Conservation (phyloP, 345 rosid genomes). For the Aurinia saxatilis region DNA sequence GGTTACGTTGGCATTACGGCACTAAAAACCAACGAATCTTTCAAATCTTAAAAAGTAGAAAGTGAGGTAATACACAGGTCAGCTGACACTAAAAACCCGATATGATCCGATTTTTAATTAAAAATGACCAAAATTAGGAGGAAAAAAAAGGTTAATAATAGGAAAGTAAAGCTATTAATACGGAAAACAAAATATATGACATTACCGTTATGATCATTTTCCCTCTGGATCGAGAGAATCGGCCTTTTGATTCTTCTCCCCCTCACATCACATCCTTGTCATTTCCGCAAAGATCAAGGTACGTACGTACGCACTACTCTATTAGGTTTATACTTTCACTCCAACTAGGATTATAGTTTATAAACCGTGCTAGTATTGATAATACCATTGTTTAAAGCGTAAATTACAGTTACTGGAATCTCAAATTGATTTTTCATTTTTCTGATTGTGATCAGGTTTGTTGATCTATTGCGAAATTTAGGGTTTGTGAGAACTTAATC, state of each 20-base stretch:
- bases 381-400: too few species aligned
- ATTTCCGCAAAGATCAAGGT: constrained; percentile 27
- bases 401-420: not conserved
- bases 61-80: not conserved
- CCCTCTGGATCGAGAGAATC: constrained; percentile 16
- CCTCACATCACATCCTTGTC: not conserved
- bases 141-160: constrained; percentile 10
- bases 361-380: too few species aligned
- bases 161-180: not conserved
- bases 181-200: not conserved
- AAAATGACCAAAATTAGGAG: not conserved
- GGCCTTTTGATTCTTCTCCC: constrained; percentile 11
- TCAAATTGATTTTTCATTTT: not conserved
- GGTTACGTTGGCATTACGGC: too few species aligned
- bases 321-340: not conserved
- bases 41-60: too few species aligned
- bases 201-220: constrained; percentile 13
- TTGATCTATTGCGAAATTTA: constrained; percentile 21
- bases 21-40: too few species aligned
- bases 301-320: too few species aligned
- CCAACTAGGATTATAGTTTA: not conserved
- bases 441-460: not conserved
- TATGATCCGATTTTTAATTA: constrained; percentile 7
- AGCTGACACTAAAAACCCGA: not conserved
- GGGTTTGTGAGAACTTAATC: constrained; percentile 10